Base-by-base conservation (phyloP, 1,284 basidiomycete genomes). In the Kwoniella shivajii region DNA sequence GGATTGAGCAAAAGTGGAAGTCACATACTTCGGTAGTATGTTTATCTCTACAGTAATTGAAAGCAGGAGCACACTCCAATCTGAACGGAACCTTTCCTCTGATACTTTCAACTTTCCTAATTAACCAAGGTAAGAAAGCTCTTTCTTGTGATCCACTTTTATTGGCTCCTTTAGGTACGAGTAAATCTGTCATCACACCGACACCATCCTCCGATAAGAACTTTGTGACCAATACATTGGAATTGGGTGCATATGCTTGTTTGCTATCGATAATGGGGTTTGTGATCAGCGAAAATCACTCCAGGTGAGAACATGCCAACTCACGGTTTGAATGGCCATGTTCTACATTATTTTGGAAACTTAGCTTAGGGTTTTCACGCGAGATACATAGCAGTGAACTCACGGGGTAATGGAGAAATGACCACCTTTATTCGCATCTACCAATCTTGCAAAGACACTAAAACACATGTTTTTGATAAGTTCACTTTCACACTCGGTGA, bases 61-160 rank as follows among this genome's bases (percentile, higher is more conserved):
- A 96, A 0, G 92, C 92, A 0, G 92, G 92, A 0, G 90, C 90
- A 68, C 90, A 92, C 78, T 94, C 88, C 75, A 94, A 83, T 52
- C 84, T 82, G 55, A 93, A 81, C 0, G 88, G 85, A 30, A 93
- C 80, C 2, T 72, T 81, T 1, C 92, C 92, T 18, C 92, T 86
- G 62, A 94, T 85, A 58, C 88, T 84, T 79, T 94, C 91, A 24
- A 96, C 86, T 43, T 89, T 86, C 9, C 92, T 85, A 56, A 93
- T 84, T 37, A 96, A 81, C 92, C 92, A 96, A 29, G 88, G 88
- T 5, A 95, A 82, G 16, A 66, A 64, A 0, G 62, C 56, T 29
- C 68, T 51, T 38, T 61, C 65, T 53, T 72, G 68, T 24, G 55
- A 57, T 6, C 69, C 66, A n/a, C 58, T 56, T 24, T 50, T 29